Percentiles rank a stretch among this genome's conserved stretches.
Conservation (phyloP, 306 rosid genomes). For the Rubus idaeus region DNA sequence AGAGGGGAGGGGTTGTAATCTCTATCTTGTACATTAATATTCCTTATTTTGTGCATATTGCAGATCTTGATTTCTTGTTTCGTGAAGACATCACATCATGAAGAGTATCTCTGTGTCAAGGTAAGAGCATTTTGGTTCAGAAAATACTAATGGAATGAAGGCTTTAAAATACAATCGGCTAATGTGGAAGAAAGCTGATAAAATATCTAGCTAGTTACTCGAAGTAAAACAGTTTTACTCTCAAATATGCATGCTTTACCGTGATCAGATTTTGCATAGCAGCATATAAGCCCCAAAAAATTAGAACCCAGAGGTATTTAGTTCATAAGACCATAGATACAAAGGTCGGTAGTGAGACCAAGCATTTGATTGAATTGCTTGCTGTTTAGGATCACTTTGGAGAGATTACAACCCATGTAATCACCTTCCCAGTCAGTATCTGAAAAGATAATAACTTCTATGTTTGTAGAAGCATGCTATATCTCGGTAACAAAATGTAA, state of each 20-base stretch:
- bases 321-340: background rate
- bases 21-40: no score
- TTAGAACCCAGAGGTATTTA: background rate
- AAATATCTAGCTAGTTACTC: background rate
- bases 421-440: background rate
- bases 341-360: background rate
- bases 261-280: background rate
- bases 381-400: background rate
- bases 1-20: background rate
- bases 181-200: background rate
- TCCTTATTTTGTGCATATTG: slow-evolving; percentile 26
- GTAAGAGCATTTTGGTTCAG: slow-evolving; percentile 46
- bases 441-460: background rate
- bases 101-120: slow-evolving; percentile 91
- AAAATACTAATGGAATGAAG: background rate
- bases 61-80: slow-evolving; percentile 93
- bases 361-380: background rate
- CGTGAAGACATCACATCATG: slow-evolving; percentile 88
- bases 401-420: background rate
- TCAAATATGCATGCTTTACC: background rate
- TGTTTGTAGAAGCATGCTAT: background rate
- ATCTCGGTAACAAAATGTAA: no score
- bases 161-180: background rate
- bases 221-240: background rate
- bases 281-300: background rate